phyloP scores from a whole-genome alignment of 2,329 filamentous ascomycete genomes.

The Tolypocladium cylindrosporum region DNA sequence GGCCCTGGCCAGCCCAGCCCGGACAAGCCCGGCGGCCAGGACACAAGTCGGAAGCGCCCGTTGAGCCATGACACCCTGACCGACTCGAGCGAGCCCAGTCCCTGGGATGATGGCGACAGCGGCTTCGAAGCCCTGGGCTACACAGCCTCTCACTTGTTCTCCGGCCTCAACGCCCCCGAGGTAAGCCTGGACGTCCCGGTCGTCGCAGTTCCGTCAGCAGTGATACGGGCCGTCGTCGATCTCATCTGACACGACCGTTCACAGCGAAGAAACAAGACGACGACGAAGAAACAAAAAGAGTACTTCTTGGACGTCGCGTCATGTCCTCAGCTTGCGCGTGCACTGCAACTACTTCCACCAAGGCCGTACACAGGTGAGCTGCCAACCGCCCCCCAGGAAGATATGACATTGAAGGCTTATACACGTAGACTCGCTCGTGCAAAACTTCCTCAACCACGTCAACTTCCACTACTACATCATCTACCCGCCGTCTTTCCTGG shows the following conservation, averaged over 20 bases:
- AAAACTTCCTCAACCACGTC: constrained; percentile 26
- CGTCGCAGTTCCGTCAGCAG: background rate
- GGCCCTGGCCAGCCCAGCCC: constrained; percentile 11
- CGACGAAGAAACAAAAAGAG: constrained; percentile 10
- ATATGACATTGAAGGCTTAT: background rate
- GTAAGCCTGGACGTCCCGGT: constrained; percentile 5
- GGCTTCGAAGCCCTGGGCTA: constrained; percentile 26
- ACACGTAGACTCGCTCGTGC: constrained; percentile 21
- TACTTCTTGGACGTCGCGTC: constrained; percentile 7
- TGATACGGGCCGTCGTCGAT: background rate
- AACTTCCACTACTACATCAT: constrained; percentile 30
- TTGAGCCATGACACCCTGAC: constrained; percentile 8
- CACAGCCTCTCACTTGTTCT: constrained; percentile 20
- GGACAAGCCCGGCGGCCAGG: constrained; percentile 11
- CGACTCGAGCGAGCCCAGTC: constrained; percentile 9
- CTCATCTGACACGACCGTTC: background rate
- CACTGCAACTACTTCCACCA: constrained; percentile 20
- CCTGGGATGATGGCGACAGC: constrained; percentile 14
- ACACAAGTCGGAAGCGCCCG: constrained; percentile 13
- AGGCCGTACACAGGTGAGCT: constrained; percentile 23
- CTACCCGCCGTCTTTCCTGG: constrained; percentile 23
- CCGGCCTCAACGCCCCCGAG: constrained; percentile 14
- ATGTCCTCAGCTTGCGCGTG: constrained; percentile 20
- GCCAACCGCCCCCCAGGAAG: background rate
- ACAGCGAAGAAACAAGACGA: constrained; percentile 9